Conservation (phyloP, 768 basidiomycete genomes). For the Lactarius sanguifluus region DNA sequence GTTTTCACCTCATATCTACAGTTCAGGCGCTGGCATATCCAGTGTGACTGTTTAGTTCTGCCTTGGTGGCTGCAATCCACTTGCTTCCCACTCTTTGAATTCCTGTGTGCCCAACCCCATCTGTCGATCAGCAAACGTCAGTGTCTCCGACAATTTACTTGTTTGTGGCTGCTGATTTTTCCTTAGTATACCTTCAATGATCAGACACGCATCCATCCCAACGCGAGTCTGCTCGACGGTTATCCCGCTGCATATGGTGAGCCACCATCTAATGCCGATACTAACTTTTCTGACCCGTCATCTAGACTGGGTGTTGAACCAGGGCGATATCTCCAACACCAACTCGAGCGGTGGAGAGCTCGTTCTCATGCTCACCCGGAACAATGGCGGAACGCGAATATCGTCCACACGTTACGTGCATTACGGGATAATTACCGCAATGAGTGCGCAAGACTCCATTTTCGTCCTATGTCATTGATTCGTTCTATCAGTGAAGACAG, state of each 20-base stretch:
- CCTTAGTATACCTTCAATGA: slow-evolving; percentile 60
- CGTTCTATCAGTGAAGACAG: slow-evolving; percentile 61
- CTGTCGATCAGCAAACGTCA: slow-evolving; percentile 61
- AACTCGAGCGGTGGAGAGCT: slow-evolving; percentile 64
- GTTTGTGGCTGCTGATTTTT: background rate
- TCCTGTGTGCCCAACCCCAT: slow-evolving; percentile 75
- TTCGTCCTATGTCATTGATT: slow-evolving; percentile 24
- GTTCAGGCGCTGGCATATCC: background rate
- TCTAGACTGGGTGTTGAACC: slow-evolving; percentile 69
- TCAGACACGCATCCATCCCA: slow-evolving; percentile 63
- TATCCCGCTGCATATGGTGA: slow-evolving; percentile 68
- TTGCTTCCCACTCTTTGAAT: slow-evolving; percentile 57
- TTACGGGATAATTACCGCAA: slow-evolving; percentile 74
- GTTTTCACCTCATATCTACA: slow-evolving; percentile 24
- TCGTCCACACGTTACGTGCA: slow-evolving; percentile 80
- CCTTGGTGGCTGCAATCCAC: slow-evolving; percentile 84
- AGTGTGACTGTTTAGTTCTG: slow-evolving; percentile 55
- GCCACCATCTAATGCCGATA: slow-evolving; percentile 8
- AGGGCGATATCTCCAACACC: slow-evolving; percentile 64
- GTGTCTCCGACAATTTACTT: slow-evolving; percentile 30
- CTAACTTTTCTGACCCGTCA: background rate
- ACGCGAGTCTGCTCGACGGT: slow-evolving; percentile 67
- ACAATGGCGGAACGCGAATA: slow-evolving; percentile 73
- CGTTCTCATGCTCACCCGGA: slow-evolving; percentile 63
- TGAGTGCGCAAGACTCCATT: slow-evolving; percentile 41